These are phyloP conservation scores for Mucor racemosus DNA, from an alignment of 371 early-diverging fungal species.

Conservation along the genomic window DNA sequence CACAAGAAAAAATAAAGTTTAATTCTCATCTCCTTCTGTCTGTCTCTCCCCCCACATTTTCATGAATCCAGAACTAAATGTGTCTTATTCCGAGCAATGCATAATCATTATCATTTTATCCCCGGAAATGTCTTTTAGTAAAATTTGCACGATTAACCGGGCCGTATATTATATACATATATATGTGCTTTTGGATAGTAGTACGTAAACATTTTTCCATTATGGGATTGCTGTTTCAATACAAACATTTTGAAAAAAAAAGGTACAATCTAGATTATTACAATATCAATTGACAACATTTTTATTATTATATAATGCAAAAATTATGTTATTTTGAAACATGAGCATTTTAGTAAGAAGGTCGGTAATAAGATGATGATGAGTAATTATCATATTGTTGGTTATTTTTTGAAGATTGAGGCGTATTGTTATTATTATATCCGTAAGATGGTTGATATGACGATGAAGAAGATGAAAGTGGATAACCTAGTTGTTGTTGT, in stretches of 20 bases:
- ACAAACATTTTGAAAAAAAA: background rate
- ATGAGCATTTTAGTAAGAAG: background rate
- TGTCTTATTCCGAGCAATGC: background rate
- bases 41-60: background rate
- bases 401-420: background rate
- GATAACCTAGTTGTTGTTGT: background rate
- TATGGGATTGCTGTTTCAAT: background rate
- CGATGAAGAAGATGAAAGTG: background rate
- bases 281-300: background rate
- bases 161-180: too few relatives aligned
- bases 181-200: background rate
- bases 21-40: background rate
- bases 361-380: conserved; percentile 7
- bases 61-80: background rate
- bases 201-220: background rate
- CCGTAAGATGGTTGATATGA: conserved; percentile 1
- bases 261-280: too few relatives aligned
- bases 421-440: background rate
- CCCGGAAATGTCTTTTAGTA: too few relatives aligned
- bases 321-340: background rate
- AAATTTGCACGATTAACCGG: too few relatives aligned
- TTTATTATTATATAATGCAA: background rate
- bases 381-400: background rate
- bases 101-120: too few relatives aligned
- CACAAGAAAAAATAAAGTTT: background rate